phyloP scores from a whole-genome alignment of 495 filamentous ascomycete genomes.

The Xylaria curta region DNA sequence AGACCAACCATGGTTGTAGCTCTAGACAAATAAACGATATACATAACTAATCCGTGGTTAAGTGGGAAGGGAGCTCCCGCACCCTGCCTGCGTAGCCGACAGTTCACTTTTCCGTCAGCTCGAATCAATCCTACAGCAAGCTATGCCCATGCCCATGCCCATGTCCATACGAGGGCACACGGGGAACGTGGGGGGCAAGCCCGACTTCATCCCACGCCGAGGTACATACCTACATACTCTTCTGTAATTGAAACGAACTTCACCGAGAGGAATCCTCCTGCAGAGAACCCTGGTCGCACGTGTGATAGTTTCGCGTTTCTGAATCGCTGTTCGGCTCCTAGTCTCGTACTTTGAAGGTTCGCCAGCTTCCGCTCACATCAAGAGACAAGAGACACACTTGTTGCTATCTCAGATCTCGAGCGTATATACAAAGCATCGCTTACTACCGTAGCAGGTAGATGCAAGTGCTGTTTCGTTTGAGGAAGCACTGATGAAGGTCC shows the following conservation, averaged over 20 bases:
- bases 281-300: slow-evolving; percentile 19
- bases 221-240: not conserved
- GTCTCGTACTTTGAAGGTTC: not conserved
- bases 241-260: slow-evolving; percentile 14
- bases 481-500: not conserved
- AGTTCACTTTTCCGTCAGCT: slow-evolving; percentile 16
- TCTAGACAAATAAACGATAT: not conserved
- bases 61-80: slow-evolving; percentile 28
- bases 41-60: not conserved
- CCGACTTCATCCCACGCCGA: slow-evolving; percentile 15
- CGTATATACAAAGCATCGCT: not conserved
- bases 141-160: not conserved
- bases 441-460: not conserved
- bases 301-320: slow-evolving; percentile 24
- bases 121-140: slow-evolving; percentile 23
- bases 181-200: not conserved
- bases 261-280: slow-evolving; percentile 16
- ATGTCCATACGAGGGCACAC: not conserved
- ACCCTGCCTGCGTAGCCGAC: slow-evolving; percentile 24
- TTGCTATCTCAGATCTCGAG: not conserved
- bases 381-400: not conserved
- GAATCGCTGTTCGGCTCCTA: slow-evolving; percentile 8
- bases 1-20: not conserved
- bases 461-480: slow-evolving; percentile 5
- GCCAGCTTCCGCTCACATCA: slow-evolving; percentile 1